A percentile compares a stretch with the other conserved stretches of the same genome.
phyloP scores from a whole-genome alignment of 805 yeast species.

The Scheffersomyces ergatensis region DNA sequence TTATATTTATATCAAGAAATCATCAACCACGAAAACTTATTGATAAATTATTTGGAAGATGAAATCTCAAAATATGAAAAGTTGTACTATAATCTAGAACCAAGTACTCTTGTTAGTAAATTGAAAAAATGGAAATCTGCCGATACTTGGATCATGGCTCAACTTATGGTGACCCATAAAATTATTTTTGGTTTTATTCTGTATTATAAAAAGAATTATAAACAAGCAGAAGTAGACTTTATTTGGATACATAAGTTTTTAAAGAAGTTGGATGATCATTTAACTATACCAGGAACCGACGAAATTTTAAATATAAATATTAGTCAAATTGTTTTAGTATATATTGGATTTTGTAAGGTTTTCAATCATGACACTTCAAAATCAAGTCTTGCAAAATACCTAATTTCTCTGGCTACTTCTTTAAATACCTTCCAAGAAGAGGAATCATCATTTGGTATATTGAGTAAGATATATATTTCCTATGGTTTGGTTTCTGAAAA shows the following conservation, averaged over 20 bases:
- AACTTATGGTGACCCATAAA: not conserved
- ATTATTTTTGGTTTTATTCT: not conserved
- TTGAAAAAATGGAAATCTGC: not conserved
- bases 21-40: not conserved
- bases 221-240: not conserved
- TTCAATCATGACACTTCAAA: not conserved
- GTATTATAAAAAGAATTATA: not conserved
- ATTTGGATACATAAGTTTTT: not conserved
- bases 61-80: not conserved
- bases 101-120: not conserved
- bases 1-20: not conserved
- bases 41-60: not conserved
- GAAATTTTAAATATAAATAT: not conserved
- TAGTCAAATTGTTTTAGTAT: not conserved
- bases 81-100: not conserved
- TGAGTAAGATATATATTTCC: not conserved
- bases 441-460: not conserved
- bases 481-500: slow-evolving; percentile 1
- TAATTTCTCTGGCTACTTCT: not conserved
- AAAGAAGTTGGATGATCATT: not conserved
- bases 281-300: not conserved
- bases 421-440: not conserved
- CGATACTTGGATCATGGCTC: not conserved
- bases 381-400: not conserved
- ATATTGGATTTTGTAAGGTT: not conserved